Evolutionary conservation across 2,329 filamentous ascomycete species (phyloP).

Genomic region (Sordariomycetes sp.): DNA sequence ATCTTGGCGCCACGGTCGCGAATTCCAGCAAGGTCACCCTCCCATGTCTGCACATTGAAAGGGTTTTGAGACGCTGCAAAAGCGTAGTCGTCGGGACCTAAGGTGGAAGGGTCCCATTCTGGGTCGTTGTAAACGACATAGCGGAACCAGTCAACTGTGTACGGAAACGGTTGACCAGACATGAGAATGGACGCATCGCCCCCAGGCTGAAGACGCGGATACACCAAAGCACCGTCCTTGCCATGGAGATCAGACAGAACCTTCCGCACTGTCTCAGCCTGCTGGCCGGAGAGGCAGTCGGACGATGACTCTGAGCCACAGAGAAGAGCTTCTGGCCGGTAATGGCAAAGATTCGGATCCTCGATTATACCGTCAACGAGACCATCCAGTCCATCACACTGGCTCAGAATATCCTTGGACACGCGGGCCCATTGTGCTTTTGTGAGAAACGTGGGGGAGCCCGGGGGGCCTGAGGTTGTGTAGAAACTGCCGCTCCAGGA

Average conservation of each 20-base stretch:
- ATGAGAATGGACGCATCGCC: conserved; percentile 35
- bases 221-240: conserved; percentile 27
- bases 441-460: conserved; percentile 15
- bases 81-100: conserved; percentile 35
- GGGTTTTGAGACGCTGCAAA: conserved; percentile 23
- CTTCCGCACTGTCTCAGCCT: conserved; percentile 8
- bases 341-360: conserved; percentile 30
- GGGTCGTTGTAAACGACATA: conserved; percentile 31
- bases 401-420: conserved; percentile 17
- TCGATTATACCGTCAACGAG: conserved; percentile 38
- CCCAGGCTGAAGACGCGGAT: conserved; percentile 37
- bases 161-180: conserved; percentile 13
- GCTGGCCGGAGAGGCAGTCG: conserved; percentile 22
- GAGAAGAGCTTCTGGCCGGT: conserved; percentile 30
- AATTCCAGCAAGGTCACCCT: conserved; percentile 24
- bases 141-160: conserved; percentile 22
- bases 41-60: conserved; percentile 23
- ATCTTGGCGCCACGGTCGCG: conserved; percentile 29
- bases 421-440: conserved; percentile 11
- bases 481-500: conserved; percentile 32
- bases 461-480: conserved; percentile 24
- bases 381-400: conserved; percentile 42
- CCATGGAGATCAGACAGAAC: conserved; percentile 27
- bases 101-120: conserved; percentile 20
- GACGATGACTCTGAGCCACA: conserved; percentile 24